These are phyloP conservation scores for Nemania diffusa DNA, from an alignment of 2,329 filamentous ascomycete species.

Conservation along the genomic window DNA sequence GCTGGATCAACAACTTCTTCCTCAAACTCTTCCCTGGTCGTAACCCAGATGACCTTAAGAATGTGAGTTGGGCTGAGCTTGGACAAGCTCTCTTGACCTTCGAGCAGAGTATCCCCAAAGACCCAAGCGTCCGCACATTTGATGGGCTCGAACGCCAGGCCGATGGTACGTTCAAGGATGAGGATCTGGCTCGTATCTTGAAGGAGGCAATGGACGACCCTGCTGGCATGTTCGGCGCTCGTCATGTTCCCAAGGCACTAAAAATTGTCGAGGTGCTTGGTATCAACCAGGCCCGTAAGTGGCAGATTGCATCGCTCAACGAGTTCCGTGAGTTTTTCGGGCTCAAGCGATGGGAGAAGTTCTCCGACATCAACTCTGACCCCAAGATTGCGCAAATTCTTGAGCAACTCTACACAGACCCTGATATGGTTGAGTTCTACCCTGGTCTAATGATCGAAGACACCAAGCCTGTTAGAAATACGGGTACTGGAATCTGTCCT, in stretches of 20 bases:
- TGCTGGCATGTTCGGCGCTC: slow-evolving; percentile 68
- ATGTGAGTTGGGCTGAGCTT: slow-evolving; percentile 40
- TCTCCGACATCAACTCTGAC: slow-evolving; percentile 68
- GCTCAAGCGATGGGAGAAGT: slow-evolving; percentile 65
- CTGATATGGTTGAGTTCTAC: slow-evolving; percentile 75
- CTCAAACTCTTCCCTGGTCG: slow-evolving; percentile 55
- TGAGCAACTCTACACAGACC: slow-evolving; percentile 69
- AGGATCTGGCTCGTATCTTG: slow-evolving; percentile 67
- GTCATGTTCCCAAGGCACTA: slow-evolving; percentile 67
- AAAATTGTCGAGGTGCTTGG: slow-evolving; percentile 71
- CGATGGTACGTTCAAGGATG: slow-evolving; percentile 66
- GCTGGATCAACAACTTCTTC: slow-evolving; percentile 68
- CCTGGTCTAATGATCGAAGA: slow-evolving; percentile 73
- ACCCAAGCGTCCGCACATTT: slow-evolving; percentile 61
- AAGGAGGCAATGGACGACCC: slow-evolving; percentile 69
- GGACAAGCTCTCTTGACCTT: slow-evolving; percentile 46
- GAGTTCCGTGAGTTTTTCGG: slow-evolving; percentile 73
- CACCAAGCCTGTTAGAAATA: slow-evolving; percentile 60
- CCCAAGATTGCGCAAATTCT: slow-evolving; percentile 65
- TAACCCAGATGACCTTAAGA: slow-evolving; percentile 40
- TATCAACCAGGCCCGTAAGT: slow-evolving; percentile 69
- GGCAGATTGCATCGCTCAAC: slow-evolving; percentile 70
- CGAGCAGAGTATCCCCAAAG: slow-evolving; percentile 53
- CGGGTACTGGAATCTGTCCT: slow-evolving; percentile 63
- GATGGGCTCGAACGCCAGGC: slow-evolving; percentile 58